Conservation (phyloP, 1,139 yeast genomes). For the Kurtzmaniella quercitrusa region DNA sequence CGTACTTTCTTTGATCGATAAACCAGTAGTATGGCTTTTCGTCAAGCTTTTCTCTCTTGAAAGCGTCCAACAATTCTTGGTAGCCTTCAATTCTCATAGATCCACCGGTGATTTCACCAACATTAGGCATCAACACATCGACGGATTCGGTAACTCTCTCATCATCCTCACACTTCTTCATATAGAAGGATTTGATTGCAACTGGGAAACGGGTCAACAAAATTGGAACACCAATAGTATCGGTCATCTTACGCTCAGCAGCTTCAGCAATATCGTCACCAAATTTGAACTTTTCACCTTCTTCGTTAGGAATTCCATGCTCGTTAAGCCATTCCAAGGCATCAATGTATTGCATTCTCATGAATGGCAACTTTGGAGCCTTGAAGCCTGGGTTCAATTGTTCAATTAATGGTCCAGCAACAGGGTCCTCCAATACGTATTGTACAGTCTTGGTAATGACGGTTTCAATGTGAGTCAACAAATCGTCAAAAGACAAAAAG, state of each 20-base stretch:
- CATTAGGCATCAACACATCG: slow-evolving; percentile 97
- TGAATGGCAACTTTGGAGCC: slow-evolving; percentile 82
- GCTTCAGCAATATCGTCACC: slow-evolving; percentile 99
- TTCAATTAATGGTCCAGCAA: slow-evolving; percentile 83
- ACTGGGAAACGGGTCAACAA: slow-evolving; percentile 93
- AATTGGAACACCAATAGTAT: slow-evolving; percentile 87
- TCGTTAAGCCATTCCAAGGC: slow-evolving; percentile 97
- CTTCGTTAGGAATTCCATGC: slow-evolving; percentile 90
- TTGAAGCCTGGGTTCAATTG: slow-evolving; percentile 90
- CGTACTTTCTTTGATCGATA: slow-evolving; percentile 92
- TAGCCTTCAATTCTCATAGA: slow-evolving; percentile 91
- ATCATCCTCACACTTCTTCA: slow-evolving; percentile 90
- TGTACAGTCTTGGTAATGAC: slow-evolving; percentile 67
- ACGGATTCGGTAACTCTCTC: slow-evolving; percentile 95
- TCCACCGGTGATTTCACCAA: slow-evolving; percentile 98
- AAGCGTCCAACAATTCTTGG: slow-evolving; percentile 83
- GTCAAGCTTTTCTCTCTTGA: slow-evolving; percentile 86
- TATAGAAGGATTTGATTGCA: slow-evolving; percentile 95
- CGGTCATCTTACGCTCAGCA: slow-evolving; percentile 98
- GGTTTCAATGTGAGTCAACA: slow-evolving; percentile 79
- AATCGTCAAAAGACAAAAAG: slow-evolving; percentile 80
- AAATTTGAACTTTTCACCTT: slow-evolving; percentile 84
- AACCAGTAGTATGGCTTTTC: slow-evolving; percentile 89
- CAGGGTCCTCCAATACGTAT: slow-evolving; percentile 81
- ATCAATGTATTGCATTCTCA: slow-evolving; percentile 84